Evolutionary conservation across 2,329 filamentous ascomycete species (phyloP).

Genomic region (Calonectria fujianensis): DNA sequence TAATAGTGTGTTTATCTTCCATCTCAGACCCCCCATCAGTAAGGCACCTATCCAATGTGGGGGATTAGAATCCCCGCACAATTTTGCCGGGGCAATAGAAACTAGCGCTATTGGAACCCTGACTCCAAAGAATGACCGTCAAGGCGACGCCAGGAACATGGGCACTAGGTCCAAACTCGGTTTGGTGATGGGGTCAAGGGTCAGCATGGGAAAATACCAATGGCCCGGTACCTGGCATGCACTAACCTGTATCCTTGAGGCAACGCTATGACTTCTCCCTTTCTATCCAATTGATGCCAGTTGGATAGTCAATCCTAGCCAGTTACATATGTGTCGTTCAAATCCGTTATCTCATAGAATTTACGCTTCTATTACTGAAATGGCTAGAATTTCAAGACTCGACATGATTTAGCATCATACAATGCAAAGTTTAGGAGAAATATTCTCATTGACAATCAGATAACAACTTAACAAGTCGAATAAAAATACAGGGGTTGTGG

Average conservation of each 20-base stretch:
- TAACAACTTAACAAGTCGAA: background rate
- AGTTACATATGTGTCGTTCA: background rate
- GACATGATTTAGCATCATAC: background rate
- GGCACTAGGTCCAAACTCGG: background rate
- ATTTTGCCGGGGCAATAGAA: background rate
- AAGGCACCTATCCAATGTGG: background rate
- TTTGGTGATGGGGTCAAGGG: background rate
- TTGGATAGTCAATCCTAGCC: background rate
- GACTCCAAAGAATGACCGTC: background rate
- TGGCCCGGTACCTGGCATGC: conserved; percentile 10
- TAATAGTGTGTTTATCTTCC: background rate
- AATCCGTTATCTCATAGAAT: background rate
- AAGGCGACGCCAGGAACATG: background rate
- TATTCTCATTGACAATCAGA: background rate
- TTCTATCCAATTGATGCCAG: background rate
- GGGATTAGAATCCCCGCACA: conserved; percentile 6
- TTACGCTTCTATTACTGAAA: background rate
- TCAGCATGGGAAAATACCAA: background rate
- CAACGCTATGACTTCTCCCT: background rate
- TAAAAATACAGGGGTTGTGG: too few relatives aligned
- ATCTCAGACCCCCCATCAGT: background rate
- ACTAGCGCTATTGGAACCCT: background rate
- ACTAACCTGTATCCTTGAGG: background rate
- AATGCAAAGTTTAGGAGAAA: background rate
- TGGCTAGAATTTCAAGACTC: background rate